These are phyloP conservation scores for Crithidia bombi DNA, from an alignment of 208 protist species.

Conservation along the genomic window DNA sequence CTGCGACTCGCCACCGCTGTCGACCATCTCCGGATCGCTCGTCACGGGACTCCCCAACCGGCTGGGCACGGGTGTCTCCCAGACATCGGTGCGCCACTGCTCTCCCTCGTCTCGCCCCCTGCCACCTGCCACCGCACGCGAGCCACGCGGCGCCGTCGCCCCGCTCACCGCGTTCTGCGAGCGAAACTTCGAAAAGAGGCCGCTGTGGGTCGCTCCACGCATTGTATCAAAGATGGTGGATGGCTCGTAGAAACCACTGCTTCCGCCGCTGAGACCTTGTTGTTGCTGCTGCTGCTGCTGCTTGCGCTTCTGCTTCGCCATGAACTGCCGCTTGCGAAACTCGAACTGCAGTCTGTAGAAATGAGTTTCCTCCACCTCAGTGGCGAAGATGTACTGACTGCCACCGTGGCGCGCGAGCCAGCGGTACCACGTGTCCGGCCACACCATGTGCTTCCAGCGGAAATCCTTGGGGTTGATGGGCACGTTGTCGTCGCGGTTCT, in stretches of 20 bases:
- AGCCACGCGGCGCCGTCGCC: background rate
- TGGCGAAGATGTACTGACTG: slow-evolving; percentile 91
- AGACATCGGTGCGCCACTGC: slow-evolving; percentile 19
- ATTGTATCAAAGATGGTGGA: background rate
- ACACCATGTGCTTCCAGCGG: slow-evolving; percentile 88
- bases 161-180: slow-evolving; percentile 12
- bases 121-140: background rate
- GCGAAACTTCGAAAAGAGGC: slow-evolving; percentile 12
- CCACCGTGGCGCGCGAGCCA: slow-evolving; percentile 87
- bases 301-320: slow-evolving; percentile 59
- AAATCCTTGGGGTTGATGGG: slow-evolving; percentile 69
- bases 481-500: slow-evolving; percentile 53
- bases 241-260: background rate
- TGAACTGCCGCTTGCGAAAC: slow-evolving; percentile 67
- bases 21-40: background rate
- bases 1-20: background rate
- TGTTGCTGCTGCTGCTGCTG: slow-evolving; percentile 6
- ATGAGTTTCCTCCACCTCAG: slow-evolving; percentile 65
- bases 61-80: slow-evolving; percentile 24
- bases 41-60: background rate
- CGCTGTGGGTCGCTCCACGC: slow-evolving; percentile 9
- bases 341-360: slow-evolving; percentile 80
- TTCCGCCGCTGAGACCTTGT: background rate
- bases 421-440: slow-evolving; percentile 85
- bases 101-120: background rate